These are phyloP conservation scores for Tricholoma sp. DNA, from an alignment of 768 basidiomycete genomes.

Conservation along the genomic window DNA sequence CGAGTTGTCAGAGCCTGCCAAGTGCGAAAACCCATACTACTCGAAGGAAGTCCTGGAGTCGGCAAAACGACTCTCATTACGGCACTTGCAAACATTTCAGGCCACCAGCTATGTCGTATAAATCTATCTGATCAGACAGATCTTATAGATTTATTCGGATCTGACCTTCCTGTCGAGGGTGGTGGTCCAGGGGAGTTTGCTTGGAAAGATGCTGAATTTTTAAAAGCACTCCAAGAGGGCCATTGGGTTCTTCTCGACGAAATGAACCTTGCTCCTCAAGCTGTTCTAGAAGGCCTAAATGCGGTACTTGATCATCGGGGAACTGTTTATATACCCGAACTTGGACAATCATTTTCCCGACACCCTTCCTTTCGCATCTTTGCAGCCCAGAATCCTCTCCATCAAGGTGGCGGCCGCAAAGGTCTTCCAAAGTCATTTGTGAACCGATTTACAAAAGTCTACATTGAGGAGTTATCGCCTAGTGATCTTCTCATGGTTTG, in stretches of 20 bases:
- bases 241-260: constrained; percentile 98
- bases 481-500: constrained; percentile 79
- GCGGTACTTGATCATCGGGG: constrained; percentile 95
- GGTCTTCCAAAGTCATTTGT: constrained; percentile 96
- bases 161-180: constrained; percentile 92
- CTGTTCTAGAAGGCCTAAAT: constrained; percentile 95
- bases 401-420: constrained; percentile 95
- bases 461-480: constrained; percentile 77
- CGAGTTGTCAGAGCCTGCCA: constrained; percentile 89
- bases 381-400: constrained; percentile 94
- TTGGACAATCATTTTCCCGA: constrained; percentile 80
- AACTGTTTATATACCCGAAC: constrained; percentile 90
- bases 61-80: constrained; percentile 93
- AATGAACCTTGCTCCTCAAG: constrained; percentile 98
- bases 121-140: constrained; percentile 99
- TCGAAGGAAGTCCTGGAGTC: constrained; percentile 97
- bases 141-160: constrained; percentile 92
- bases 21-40: constrained; percentile 82
- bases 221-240: constrained; percentile 89
- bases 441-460: constrained; percentile 98
- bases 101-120: constrained; percentile 82
- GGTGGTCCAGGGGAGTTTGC: constrained; percentile 89
- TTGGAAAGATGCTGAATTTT: constrained; percentile 97
- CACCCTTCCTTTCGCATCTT: constrained; percentile 97
- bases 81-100: constrained; percentile 77